Evolutionary conservation across 805 yeast genomes (phyloP).

Genomic region (Wickerhamomyces alni): DNA sequence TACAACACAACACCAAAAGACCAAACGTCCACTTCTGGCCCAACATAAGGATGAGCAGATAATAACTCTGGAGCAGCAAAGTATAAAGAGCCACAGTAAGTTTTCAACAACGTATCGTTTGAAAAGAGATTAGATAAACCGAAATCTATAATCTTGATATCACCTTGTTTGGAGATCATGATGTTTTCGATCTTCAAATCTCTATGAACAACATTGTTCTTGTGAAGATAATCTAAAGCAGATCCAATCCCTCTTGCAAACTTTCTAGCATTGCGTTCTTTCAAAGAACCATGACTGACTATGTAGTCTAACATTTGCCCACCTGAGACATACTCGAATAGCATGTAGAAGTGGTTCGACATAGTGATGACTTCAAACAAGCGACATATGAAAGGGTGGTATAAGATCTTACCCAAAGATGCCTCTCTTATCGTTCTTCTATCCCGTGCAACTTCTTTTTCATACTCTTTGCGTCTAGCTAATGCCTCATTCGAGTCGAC

Average conservation of each 20-base stretch:
- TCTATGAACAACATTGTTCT: slow-evolving; percentile 92
- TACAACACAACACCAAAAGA: slow-evolving; percentile 95
- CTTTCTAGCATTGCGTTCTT: slow-evolving; percentile 89
- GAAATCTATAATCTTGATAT: slow-evolving; percentile 91
- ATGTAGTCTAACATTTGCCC: slow-evolving; percentile 97
- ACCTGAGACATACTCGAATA: slow-evolving; percentile 94
- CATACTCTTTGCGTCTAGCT: slow-evolving; percentile 63
- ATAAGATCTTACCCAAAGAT: slow-evolving; percentile 80
- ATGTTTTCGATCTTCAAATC: slow-evolving; percentile 95
- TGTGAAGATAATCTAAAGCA: slow-evolving; percentile 90
- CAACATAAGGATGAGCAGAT: slow-evolving; percentile 86
- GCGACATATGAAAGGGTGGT: slow-evolving; percentile 90
- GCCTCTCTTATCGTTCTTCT: slow-evolving; percentile 92
- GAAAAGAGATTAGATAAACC: slow-evolving; percentile 88
- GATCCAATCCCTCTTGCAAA: slow-evolving; percentile 93
- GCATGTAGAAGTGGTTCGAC: slow-evolving; percentile 96
- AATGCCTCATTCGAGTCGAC: slow-evolving; percentile 48
- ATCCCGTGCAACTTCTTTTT: slow-evolving; percentile 84
- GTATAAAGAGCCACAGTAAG: slow-evolving; percentile 95
- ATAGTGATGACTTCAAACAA: slow-evolving; percentile 90
- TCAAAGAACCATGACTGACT: slow-evolving; percentile 90
- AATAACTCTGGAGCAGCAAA: slow-evolving; percentile 98
- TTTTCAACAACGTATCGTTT: slow-evolving; percentile 64
- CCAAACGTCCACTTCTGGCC: slow-evolving; percentile 99
- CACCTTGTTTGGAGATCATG: slow-evolving; percentile 89